Base-by-base conservation (phyloP, 192 early-diverging fungal species). In the Coemansia sp. region DNA sequence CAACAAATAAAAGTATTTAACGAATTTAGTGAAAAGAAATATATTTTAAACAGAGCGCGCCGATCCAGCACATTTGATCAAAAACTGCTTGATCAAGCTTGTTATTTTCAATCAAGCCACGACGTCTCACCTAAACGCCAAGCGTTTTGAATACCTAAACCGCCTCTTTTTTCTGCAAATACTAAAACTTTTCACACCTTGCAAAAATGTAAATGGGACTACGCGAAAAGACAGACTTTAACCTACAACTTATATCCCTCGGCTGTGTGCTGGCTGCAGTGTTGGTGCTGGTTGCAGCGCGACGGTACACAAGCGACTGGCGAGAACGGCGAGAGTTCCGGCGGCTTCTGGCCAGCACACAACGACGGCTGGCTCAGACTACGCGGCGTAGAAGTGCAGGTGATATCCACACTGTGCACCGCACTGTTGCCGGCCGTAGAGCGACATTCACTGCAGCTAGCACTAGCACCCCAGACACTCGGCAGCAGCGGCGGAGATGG, bases 271-370 rank as follows among this genome's bases (percentile, higher is more conserved):
- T 73, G 1, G 14, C 41, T 6, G 23, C 50, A 8, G 38, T 70
- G 9, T 47, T 79, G 35, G 62, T 67, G 22, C 63, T 79, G 10
- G 31, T 43, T 1, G 71, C 67, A 0, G 63, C 71, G 4, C 60
- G 71, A 14, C 53, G 68, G n/a, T 79, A 79, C 55, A 73, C 76
- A 23, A 64, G 41, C 21, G 76, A 73, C 57, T 79, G 76, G 76
- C 70, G 76, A 3, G 71, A 73, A 45, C 76, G 76, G 2, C 67
- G 71, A 14, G 29, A 64, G 37, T 72, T 79, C 52, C 61, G 57
- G n/a, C 71, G 70, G 17, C 67, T 63, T 21, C 67, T 79, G 52
- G 62, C 45, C 4, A 35, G 37, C 14, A 73, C 76, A n/a, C 71
- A 67, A 8, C 47, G 50, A 12, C 56, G 67, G 2, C 62, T 78